A percentile compares a stretch with the other conserved stretches of the same genome.
phyloP scores from a whole-genome alignment of 805 yeast species.

The Yarrowia bubula region DNA sequence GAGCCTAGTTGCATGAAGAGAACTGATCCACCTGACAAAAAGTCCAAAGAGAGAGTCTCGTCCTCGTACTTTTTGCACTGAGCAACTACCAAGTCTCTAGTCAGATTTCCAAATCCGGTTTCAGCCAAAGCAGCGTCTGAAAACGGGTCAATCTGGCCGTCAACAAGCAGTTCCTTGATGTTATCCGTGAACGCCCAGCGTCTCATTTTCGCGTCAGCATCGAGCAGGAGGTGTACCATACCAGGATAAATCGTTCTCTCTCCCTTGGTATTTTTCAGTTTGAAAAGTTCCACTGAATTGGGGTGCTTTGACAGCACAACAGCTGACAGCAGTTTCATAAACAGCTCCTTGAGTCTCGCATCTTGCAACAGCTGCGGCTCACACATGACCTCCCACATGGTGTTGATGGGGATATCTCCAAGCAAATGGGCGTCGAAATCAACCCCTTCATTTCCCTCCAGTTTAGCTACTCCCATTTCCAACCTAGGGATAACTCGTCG shows the following conservation, averaged over 20 bases:
- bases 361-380: background rate
- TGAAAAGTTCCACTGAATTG: background rate
- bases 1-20: slow-evolving; percentile 9
- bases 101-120: background rate
- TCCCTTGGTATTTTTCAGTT: background rate
- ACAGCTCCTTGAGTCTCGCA: background rate
- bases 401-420: background rate
- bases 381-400: slow-evolving; percentile 24
- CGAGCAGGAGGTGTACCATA: slow-evolving; percentile 2
- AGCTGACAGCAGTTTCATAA: background rate
- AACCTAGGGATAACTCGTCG: background rate
- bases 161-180: background rate
- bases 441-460: background rate
- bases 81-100: background rate
- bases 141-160: slow-evolving; percentile 14
- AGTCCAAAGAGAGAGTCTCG: slow-evolving; percentile 1
- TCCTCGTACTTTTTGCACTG: slow-evolving; percentile 12
- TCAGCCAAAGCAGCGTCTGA: slow-evolving; percentile 8
- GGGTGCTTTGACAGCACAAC: background rate
- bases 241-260: background rate
- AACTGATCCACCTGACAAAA: slow-evolving; percentile 1
- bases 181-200: slow-evolving; percentile 13
- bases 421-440: background rate
- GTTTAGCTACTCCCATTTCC: background rate
- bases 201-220: background rate